A percentile compares a stretch with the other conserved stretches of the same genome.
These are phyloP conservation scores for Picochlorum sp. DNA, from an alignment of 139 green algal species.

Conservation along the genomic window DNA sequence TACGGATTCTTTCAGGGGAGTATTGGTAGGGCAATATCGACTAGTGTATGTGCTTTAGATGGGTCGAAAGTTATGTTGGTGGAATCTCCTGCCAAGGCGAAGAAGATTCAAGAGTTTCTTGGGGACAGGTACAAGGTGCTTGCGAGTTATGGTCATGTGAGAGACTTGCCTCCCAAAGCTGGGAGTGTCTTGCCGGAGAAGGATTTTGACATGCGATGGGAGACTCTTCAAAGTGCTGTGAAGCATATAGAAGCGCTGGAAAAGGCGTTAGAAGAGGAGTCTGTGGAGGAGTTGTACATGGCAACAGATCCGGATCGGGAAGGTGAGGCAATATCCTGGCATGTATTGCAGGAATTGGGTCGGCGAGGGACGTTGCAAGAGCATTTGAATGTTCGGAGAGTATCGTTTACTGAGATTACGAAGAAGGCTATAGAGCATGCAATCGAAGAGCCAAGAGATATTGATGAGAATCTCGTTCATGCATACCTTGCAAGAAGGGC, in stretches of 20 bases:
- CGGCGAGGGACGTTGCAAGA: constrained; percentile 15
- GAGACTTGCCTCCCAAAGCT: constrained; percentile 60
- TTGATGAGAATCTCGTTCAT: constrained; percentile 65
- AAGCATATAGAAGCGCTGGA: constrained; percentile 30
- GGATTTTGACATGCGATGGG: constrained; percentile 49
- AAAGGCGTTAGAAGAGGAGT: constrained; percentile 1
- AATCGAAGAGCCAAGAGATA: constrained; percentile 45
- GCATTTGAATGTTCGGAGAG: background rate
- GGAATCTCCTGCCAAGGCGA: constrained; percentile 91
- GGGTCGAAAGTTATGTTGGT: constrained; percentile 57
- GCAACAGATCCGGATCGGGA: constrained; percentile 92
- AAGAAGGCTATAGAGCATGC: constrained; percentile 60
- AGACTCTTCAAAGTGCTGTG: constrained; percentile 14
- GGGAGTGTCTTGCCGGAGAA: constrained; percentile 52
- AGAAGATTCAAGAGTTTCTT: constrained; percentile 84
- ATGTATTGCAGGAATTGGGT: constrained; percentile 71
- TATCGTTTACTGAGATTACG: constrained; percentile 82
- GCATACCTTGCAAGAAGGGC: constrained; percentile 79
- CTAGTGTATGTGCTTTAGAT: background rate
- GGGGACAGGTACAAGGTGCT: constrained; percentile 52
- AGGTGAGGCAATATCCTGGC: constrained; percentile 95
- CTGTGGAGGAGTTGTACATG: constrained; percentile 39
- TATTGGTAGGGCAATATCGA: background rate
- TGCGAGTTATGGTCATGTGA: constrained; percentile 84
- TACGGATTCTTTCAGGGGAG: no score